Percentiles rank a stretch among this genome's conserved stretches.
These are phyloP conservation scores for Amylocystis lapponica DNA, from an alignment of 768 basidiomycete species.

Conservation along the genomic window DNA sequence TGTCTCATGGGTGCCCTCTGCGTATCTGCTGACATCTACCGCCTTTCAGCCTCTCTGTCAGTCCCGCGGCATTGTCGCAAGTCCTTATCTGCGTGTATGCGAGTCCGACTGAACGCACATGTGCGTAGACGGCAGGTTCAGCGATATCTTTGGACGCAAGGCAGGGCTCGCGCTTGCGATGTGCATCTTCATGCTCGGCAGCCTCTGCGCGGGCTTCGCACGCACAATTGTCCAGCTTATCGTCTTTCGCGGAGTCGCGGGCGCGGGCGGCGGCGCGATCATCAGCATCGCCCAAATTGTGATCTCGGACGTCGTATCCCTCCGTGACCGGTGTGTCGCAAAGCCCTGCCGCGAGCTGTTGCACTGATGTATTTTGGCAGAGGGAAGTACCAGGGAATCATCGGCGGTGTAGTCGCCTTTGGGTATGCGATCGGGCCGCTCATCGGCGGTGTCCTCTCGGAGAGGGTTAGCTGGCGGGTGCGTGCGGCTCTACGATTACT, in stretches of 20 bases:
- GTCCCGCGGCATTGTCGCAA: slow-evolving; percentile 1
- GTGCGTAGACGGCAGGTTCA: slow-evolving; percentile 48
- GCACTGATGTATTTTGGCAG: slow-evolving; percentile 25
- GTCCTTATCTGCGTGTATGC: slow-evolving; percentile 23
- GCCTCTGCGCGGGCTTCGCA: slow-evolving; percentile 61
- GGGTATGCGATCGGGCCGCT: slow-evolving; percentile 66
- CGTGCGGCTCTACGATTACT: too few species aligned
- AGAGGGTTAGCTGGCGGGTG: slow-evolving; percentile 60
- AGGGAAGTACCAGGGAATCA: slow-evolving; percentile 76
- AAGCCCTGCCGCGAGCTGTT: too few species aligned
- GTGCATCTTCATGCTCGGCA: slow-evolving; percentile 61
- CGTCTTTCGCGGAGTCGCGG: slow-evolving; percentile 60
- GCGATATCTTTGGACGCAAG: slow-evolving; percentile 67
- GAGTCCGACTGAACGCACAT: slow-evolving; percentile 28
- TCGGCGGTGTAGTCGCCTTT: slow-evolving; percentile 52
- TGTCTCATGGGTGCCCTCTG: slow-evolving; percentile 67
- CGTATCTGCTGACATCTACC: slow-evolving; percentile 63
- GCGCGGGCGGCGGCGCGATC: slow-evolving; percentile 67
- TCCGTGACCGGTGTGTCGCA: slow-evolving; percentile 50
- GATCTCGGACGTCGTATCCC: slow-evolving; percentile 65
- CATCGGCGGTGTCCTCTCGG: slow-evolving; percentile 57
- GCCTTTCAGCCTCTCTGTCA: slow-evolving; percentile 48
- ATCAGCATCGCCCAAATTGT: slow-evolving; percentile 67
- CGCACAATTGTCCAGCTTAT: slow-evolving; percentile 63
- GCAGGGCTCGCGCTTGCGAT: slow-evolving; percentile 50